Base-by-base conservation (phyloP, 2,329 filamentous ascomycete species). In the Rutstroemia sp. region DNA sequence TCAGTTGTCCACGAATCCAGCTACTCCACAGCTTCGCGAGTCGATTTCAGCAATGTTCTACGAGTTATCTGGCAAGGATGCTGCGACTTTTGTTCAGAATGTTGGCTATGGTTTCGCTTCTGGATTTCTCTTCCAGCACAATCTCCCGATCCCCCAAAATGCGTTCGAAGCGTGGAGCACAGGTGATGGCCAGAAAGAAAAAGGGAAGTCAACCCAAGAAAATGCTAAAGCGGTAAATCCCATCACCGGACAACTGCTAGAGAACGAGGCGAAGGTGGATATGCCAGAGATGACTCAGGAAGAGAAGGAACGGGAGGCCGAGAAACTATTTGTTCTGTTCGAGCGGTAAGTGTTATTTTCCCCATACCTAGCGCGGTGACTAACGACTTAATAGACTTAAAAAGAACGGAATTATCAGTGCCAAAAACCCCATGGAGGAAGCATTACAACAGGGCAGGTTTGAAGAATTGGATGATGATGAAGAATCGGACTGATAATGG, bases 41-140 rank as follows among this genome's bases (percentile, higher is more conserved):
- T 81, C 82, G 18, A 86, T 95, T 52, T 88, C 88, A 0, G 79
- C 86, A 30, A 77, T 99, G 23, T 80, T 96, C 59, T 99, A 95
- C 69, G 88, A 95, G 62, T 78, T 97, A 27, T 96, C 91, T 0
- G 87, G 86, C 61, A 88, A 85, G 64, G 85, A 96, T 65, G 82
- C 92, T 0, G 80, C 79, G 16, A 87, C 79, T 30, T 94, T 96
- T 66, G 88, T 97, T 0, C 80, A 88, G 52, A 96, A 96, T 63
- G 89, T 99, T 12, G 94, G 94, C 0, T 99, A 96, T 68, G 94
- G 94, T 0, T 96, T 89, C 67, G 94, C 94, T 0, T 89, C 91
- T 0, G 94, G 94, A 0, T 96, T 94, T 69, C 75, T 99, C 16
- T 86, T 92, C 73, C 86, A 88, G 61, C 88, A 92, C 60, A 89